phyloP scores from a whole-genome alignment of 1,284 basidiomycete species.

The Pseudozyma tsukubaensis region DNA sequence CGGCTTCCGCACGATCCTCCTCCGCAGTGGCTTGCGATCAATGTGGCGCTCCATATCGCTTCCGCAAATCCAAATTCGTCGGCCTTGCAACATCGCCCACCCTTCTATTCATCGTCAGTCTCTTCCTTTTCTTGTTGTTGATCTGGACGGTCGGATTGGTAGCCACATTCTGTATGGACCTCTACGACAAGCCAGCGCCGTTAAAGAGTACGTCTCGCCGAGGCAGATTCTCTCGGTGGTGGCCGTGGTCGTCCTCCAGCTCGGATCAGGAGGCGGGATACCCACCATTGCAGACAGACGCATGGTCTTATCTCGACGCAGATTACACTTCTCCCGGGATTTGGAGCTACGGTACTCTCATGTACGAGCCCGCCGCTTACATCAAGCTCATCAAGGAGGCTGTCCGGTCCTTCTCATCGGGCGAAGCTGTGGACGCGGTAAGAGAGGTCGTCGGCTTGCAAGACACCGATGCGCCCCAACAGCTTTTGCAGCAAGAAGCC shows the following conservation, averaged over 20 bases:
- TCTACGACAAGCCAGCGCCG: conserved; percentile 26
- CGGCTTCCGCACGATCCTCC: conserved; percentile 37
- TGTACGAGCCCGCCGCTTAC: conserved; percentile 49
- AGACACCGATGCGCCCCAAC: conserved; percentile 1
- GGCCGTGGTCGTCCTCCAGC: conserved; percentile 26
- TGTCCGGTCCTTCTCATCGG: conserved; percentile 45
- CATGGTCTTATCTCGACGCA: conserved; percentile 37
- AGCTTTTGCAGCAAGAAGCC: background rate
- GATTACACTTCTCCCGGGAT: conserved; percentile 25
- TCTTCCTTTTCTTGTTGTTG: conserved; percentile 45
- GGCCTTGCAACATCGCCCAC: conserved; percentile 50
- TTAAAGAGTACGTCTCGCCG: background rate
- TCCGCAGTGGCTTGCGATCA: conserved; percentile 61
- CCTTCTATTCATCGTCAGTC: conserved; percentile 46
- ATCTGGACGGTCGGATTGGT: conserved; percentile 47
- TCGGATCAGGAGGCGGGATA: background rate
- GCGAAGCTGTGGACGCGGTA: conserved; percentile 39
- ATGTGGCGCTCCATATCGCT: conserved; percentile 60
- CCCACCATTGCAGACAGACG: conserved; percentile 13
- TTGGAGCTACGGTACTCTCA: conserved; percentile 35
- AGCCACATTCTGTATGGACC: conserved; percentile 37
- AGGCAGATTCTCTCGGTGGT: conserved; percentile 19
- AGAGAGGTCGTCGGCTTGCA: conserved; percentile 31
- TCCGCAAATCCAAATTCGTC: conserved; percentile 51
- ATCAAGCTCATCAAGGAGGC: conserved; percentile 47